phyloP scores from a whole-genome alignment of 306 rosid species.

The Prunus padus region DNA sequence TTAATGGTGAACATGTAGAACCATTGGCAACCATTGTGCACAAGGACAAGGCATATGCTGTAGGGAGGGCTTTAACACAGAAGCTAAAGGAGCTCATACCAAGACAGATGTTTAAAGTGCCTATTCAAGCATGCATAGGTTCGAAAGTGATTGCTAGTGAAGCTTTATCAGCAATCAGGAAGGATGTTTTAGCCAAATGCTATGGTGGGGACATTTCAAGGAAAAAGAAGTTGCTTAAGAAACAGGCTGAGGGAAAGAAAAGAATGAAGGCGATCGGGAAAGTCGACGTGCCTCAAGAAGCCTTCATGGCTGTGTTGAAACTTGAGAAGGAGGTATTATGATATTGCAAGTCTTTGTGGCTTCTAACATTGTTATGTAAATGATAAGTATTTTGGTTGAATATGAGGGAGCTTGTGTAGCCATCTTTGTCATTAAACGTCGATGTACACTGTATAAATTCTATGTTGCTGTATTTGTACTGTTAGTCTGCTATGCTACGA shows the following conservation, averaged over 20 bases:
- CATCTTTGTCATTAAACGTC: not conserved
- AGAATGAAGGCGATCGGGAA: conserved; percentile 92
- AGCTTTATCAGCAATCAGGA: conserved; percentile 84
- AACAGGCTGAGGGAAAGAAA: conserved; percentile 98
- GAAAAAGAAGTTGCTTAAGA: conserved; percentile 86
- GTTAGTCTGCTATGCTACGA: too few species aligned
- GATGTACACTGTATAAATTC: too few species aligned
- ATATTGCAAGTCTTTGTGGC: conserved; percentile 18
- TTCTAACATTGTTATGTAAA: conserved; percentile 10
- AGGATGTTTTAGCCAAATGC: conserved; percentile 93
- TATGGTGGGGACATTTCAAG: conserved; percentile 90
- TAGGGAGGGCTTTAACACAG: conserved; percentile 89
- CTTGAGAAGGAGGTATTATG: conserved; percentile 89
- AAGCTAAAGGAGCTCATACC: conserved; percentile 98
- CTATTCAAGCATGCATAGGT: conserved; percentile 94
- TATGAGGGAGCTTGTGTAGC: conserved; percentile 6
- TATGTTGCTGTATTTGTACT: too few species aligned
- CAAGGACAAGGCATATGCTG: conserved; percentile 81
- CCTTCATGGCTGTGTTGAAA: conserved; percentile 96
- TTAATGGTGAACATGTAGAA: conserved; percentile 81
- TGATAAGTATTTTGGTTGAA: not conserved
- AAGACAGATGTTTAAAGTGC: conserved; percentile 94
- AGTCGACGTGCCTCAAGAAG: conserved; percentile 96
- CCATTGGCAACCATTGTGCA: conserved; percentile 89
- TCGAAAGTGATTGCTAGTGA: conserved; percentile 89